Percentiles rank a stretch among this genome's conserved stretches.
phyloP scores from a whole-genome alignment of 1,284 basidiomycete species.

The Ustilago esculenta region DNA sequence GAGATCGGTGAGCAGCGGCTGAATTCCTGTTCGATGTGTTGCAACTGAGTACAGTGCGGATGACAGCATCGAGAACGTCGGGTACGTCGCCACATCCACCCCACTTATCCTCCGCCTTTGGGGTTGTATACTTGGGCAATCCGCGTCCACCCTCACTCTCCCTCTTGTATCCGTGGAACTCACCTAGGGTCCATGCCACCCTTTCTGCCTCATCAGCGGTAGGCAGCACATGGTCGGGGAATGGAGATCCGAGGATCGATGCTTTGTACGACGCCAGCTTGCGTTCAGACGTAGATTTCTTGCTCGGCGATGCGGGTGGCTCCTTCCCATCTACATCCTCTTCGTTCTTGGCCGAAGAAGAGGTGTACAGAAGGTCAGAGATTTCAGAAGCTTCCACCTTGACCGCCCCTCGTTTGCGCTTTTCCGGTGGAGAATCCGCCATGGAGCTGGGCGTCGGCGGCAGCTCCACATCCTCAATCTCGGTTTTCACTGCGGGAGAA shows the following conservation, averaged over 20 bases:
- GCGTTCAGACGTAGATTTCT: constrained; percentile 39
- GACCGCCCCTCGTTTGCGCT: constrained; percentile 12
- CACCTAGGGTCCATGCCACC: constrained; percentile 56
- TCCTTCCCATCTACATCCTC: not conserved
- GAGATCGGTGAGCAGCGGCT: constrained; percentile 73
- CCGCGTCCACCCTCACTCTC: constrained; percentile 39
- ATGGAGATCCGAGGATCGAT: constrained; percentile 45
- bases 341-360: constrained; percentile 6
- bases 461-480: constrained; percentile 4
- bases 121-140: constrained; percentile 36
- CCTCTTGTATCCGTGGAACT: constrained; percentile 55
- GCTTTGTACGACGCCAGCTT: constrained; percentile 49
- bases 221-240: constrained; percentile 50
- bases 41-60: constrained; percentile 78
- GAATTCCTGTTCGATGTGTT: constrained; percentile 77
- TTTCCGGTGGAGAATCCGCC: not conserved
- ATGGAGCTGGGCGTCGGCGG: constrained; percentile 13
- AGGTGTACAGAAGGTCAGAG: constrained; percentile 4
- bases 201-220: constrained; percentile 50
- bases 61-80: constrained; percentile 74
- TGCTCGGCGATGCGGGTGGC: not conserved
- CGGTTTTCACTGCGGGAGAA: constrained; percentile 11
- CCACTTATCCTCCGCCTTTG: constrained; percentile 35
- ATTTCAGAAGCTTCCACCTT: constrained; percentile 13
- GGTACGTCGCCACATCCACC: constrained; percentile 57